Conservation (phyloP, 768 basidiomycete species). For the Hypsizygus marmoreus region DNA sequence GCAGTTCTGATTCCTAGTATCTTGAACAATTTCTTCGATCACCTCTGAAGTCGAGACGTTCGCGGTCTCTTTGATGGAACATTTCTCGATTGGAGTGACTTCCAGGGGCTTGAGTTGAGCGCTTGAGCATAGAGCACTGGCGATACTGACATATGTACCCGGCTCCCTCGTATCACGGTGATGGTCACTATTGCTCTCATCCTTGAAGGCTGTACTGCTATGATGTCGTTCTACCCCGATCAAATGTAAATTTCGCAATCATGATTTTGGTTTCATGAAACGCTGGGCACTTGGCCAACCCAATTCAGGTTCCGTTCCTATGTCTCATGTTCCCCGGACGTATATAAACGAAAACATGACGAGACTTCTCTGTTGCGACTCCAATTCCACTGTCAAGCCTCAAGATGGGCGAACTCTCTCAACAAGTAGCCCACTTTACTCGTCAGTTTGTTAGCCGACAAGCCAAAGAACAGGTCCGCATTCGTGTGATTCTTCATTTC, state of each 20-base stretch:
- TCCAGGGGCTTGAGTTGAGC: neutral
- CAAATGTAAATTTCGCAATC: conserved; percentile 9
- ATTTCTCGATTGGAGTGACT: neutral
- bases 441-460: conserved; percentile 41
- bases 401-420: conserved; percentile 51
- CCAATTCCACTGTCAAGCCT: neutral
- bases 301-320: conserved; percentile 5
- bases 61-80: neutral
- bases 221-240: neutral
- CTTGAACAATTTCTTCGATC: neutral
- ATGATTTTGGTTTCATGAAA: conserved; percentile 7
- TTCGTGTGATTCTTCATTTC: neutral
- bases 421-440: conserved; percentile 33
- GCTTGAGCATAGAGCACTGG: neutral
- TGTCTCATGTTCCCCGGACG: conserved; percentile 5
- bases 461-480: conserved; percentile 49
- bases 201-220: no score
- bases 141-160: neutral
- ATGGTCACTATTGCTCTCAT: neutral
- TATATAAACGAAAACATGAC: conserved; percentile 1
- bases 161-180: neutral
- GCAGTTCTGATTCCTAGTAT: conserved; percentile 79
- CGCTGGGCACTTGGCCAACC: conserved; percentile 5
- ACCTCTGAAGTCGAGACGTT: neutral
- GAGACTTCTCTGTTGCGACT: neutral